Base-by-base conservation (phyloP, 768 basidiomycete genomes). In the Hygrocybe punicea region DNA sequence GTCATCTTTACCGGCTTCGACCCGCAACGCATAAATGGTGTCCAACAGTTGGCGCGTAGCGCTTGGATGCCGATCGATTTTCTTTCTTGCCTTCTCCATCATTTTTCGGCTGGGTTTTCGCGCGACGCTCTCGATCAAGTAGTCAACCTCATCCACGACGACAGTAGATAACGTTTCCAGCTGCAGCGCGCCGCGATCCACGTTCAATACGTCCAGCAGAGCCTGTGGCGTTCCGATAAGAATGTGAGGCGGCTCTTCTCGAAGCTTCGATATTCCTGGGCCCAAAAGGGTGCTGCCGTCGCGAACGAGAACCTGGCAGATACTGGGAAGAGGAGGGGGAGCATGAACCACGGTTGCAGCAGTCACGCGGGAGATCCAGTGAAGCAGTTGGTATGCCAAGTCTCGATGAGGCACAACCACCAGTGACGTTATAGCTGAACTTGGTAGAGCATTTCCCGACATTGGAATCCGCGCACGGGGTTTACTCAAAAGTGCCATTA, bases 121-220 rank as follows among this genome's bases (percentile, higher is more conserved):
- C 13, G 85, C 80, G 5, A 78, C 70, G 2, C 77, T 80, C 57
- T 81, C 81, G 53, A 92, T 74, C 39, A 91, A 72, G 67, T 84
- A 86, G 64, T 91, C 90, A 47, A 83, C 85, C 66, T 91, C 89
- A 60, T 91, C 89, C 54, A 91, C 83, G 35, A 84, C 83, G 47
- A 91, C 77, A 2, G 78, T 80, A 13, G 79, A 79, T 51, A 88
- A 69, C 49, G 69, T 70, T 6, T 68, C 62, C 48, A 87, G 58
- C 53, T 76, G 74, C 17, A 89, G 67, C 13, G 72, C 76, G 17
- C 71, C 63, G 1, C 75, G 62, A 46, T 82, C 78, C 53, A 68
- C 64, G 39, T 77, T 68, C 23, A 81, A 73, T 25, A 84, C 73
- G 48, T 88, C 88, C 62, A 82, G 64, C 4, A 88, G 59, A 5